Evolutionary conservation across 441 rosid genomes (phyloP).

Genomic region (Pelargonium fulgidum): DNA sequence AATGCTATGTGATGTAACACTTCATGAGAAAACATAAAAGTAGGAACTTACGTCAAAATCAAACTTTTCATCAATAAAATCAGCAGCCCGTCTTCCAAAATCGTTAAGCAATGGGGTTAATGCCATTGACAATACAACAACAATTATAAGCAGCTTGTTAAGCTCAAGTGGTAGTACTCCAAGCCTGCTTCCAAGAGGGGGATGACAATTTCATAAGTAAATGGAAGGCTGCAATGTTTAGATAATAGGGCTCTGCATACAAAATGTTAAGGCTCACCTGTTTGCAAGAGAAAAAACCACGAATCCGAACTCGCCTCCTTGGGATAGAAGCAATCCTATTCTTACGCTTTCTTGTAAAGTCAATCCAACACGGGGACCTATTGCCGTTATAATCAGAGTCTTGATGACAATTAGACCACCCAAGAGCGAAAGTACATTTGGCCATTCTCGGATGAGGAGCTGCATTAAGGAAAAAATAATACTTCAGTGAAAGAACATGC

Average conservation of each 20-base stretch:
- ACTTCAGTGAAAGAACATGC: conserved; percentile 16
- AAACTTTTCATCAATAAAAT: conserved; percentile 52
- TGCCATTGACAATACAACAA: conserved; percentile 97
- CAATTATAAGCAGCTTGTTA: conserved; percentile 91
- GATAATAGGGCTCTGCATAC: conserved; percentile 12
- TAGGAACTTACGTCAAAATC: conserved; percentile 40
- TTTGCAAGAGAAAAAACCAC: conserved; percentile 94
- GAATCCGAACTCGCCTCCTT: conserved; percentile 96
- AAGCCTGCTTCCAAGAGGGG: conserved; percentile 44
- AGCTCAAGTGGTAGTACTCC: conserved; percentile 99
- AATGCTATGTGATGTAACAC: too few species aligned
- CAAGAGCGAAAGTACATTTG: conserved; percentile 85
- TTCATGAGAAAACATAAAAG: background rate
- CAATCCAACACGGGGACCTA: conserved; percentile 96
- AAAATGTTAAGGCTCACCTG: conserved; percentile 41
- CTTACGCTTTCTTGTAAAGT: conserved; percentile 81
- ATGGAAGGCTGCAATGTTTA: conserved; percentile 15
- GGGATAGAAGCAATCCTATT: conserved; percentile 84
- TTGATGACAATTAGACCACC: conserved; percentile 84
- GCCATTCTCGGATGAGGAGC: conserved; percentile 89
- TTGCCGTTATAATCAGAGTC: conserved; percentile 74
- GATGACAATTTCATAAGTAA: conserved; percentile 22
- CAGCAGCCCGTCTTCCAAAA: conserved; percentile 77
- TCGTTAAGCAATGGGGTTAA: conserved; percentile 87
- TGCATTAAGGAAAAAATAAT: conserved; percentile 30